Evolutionary conservation across 2,329 filamentous ascomycete genomes (phyloP).

Genomic region (Pseudocercospora macadamiae): DNA sequence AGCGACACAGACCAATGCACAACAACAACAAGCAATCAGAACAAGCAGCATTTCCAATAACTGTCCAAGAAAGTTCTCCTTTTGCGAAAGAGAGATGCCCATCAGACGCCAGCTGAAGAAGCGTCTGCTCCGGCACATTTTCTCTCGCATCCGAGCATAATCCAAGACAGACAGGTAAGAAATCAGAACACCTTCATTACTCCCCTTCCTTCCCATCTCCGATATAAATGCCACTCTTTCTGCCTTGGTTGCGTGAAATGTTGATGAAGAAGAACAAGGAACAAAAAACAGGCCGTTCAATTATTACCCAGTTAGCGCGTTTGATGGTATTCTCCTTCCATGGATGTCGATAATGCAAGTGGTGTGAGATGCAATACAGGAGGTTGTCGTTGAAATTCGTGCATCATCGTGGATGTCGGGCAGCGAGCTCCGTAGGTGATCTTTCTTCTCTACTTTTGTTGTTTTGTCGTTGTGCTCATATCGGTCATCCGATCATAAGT

Average conservation of each 20-base stretch:
- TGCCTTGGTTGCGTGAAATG: not conserved
- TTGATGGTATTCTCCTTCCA: constrained; percentile 1
- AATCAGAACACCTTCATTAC: constrained; percentile 12
- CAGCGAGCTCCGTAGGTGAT: constrained; percentile 23
- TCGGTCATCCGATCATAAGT: constrained; percentile 27
- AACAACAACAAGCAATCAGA: not conserved
- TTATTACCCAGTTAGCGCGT: constrained; percentile 16
- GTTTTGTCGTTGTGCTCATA: constrained; percentile 22
- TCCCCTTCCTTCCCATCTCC: not conserved
- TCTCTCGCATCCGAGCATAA: not conserved
- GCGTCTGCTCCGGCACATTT: not conserved
- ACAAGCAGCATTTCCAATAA: constrained; percentile 11
- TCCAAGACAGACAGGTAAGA: not conserved
- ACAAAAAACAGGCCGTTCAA: not conserved
- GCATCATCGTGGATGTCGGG: constrained; percentile 14
- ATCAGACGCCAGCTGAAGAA: not conserved
- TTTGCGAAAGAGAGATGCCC: not conserved
- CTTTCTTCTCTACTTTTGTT: constrained; percentile 26
- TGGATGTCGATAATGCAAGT: constrained; percentile 12
- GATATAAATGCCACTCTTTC: not conserved
- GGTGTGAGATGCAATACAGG: constrained; percentile 14
- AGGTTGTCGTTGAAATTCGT: constrained; percentile 15
- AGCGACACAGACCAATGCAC: constrained; percentile 1
- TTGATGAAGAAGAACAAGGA: not conserved
- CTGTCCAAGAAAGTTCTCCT: constrained; percentile 9